These are phyloP conservation scores for Ascosphaera aggregata DNA, from an alignment of 2,329 filamentous ascomycete genomes.

Conservation along the genomic window DNA sequence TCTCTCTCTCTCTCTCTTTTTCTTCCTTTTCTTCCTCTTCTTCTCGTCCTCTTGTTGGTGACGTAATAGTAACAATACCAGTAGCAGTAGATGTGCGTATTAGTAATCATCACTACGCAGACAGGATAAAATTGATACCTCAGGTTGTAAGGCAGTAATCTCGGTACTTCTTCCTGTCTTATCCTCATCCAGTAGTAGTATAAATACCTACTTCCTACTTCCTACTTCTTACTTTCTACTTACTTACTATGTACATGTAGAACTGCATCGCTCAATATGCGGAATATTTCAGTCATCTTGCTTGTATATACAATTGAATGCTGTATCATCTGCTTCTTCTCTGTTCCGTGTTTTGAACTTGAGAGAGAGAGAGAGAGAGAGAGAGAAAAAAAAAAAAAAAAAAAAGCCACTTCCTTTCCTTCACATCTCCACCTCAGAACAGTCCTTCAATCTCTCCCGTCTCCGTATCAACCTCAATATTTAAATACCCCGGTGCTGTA, in stretches of 20 bases:
- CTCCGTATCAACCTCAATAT: constrained; percentile 62
- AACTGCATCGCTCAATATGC: too few species aligned
- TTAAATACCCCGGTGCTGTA: constrained; percentile 85
- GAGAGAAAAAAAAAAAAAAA: not conserved
- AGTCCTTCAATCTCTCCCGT: constrained; percentile 74
- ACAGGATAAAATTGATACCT: too few species aligned
- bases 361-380: not conserved
- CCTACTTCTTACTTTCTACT: too few species aligned
- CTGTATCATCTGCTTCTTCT: not conserved
- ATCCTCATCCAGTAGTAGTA: too few species aligned
- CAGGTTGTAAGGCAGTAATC: too few species aligned
- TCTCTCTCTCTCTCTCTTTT: constrained; percentile 8
- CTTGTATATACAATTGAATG: constrained; percentile 1
- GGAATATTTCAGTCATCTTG: too few species aligned
- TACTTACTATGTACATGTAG: too few species aligned
- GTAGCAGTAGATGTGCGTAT: too few species aligned
- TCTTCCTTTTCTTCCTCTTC: constrained; percentile 2
- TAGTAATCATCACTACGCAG: too few species aligned
- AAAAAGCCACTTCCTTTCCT: not conserved
- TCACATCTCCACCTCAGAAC: constrained; percentile 53
- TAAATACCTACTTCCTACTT: too few species aligned
- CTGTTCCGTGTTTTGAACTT: not conserved
- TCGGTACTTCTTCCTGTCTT: too few species aligned
- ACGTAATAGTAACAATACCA: not conserved
- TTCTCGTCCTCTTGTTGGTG: not conserved